phyloP scores from a whole-genome alignment of 192 early-diverging fungal species.

The Backusella morwellensis region DNA sequence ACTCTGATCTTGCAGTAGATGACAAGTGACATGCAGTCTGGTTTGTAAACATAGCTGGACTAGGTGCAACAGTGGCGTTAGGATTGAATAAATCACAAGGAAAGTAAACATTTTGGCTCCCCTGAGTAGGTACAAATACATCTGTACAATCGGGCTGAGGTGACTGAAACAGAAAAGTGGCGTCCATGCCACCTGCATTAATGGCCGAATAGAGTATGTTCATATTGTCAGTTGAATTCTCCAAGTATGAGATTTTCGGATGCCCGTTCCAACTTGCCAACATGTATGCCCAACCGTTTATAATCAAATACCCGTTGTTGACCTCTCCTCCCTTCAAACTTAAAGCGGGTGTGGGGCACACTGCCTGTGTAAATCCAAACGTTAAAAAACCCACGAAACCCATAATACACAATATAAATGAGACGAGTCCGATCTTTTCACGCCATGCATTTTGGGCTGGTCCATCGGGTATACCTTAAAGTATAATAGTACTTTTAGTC shows the following conservation, averaged over 20 bases:
- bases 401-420: slow-evolving; percentile 76
- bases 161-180: slow-evolving; percentile 61
- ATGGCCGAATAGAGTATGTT: slow-evolving; percentile 54
- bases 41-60: slow-evolving; percentile 21
- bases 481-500: neutral
- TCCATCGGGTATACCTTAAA: slow-evolving; percentile 21
- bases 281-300: slow-evolving; percentile 65
- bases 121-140: slow-evolving; percentile 16
- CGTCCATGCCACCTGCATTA: slow-evolving; percentile 64
- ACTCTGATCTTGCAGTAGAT: slow-evolving; percentile 17
- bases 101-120: slow-evolving; percentile 17
- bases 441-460: slow-evolving; percentile 78
- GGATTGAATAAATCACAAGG: slow-evolving; percentile 35
- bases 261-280: slow-evolving; percentile 37
- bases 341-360: slow-evolving; percentile 46
- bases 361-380: slow-evolving; percentile 73
- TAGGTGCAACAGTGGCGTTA: slow-evolving; percentile 18
- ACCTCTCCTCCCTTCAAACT: slow-evolving; percentile 38
- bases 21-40: slow-evolving; percentile 30
- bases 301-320: slow-evolving; percentile 44
- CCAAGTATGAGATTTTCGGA: slow-evolving; percentile 22
- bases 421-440: slow-evolving; percentile 88
- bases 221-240: slow-evolving; percentile 11
- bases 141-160: slow-evolving; percentile 35
- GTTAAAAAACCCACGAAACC: slow-evolving; percentile 77